phyloP scores from a whole-genome alignment of 1,284 basidiomycete genomes.

The Ceratobasidium sp. region DNA sequence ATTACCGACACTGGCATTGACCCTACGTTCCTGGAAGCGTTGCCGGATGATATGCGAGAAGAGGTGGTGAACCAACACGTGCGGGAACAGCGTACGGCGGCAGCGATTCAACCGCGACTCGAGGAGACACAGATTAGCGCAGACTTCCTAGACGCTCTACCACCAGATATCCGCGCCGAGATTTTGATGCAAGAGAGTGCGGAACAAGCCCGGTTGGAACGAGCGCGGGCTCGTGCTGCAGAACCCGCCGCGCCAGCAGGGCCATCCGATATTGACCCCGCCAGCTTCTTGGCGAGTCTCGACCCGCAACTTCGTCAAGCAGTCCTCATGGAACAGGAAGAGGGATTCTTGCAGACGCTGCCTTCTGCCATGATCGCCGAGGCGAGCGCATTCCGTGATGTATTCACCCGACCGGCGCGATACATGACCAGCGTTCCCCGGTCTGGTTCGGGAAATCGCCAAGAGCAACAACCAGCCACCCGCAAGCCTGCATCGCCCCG shows the following conservation, averaged over 20 bases:
- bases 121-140: constrained; percentile 87
- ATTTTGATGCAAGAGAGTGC: constrained; percentile 90
- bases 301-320: constrained; percentile 85
- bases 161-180: constrained; percentile 94
- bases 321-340: constrained; percentile 85
- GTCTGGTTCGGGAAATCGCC: constrained; percentile 48
- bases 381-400: constrained; percentile 63
- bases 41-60: constrained; percentile 98
- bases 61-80: constrained; percentile 98
- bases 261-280: constrained; percentile 79
- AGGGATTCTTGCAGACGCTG: constrained; percentile 77
- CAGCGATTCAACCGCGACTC: constrained; percentile 65
- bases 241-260: constrained; percentile 50
- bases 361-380: constrained; percentile 86
- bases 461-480: constrained; percentile 50
- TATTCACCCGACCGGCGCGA: constrained; percentile 17
- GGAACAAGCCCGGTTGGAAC: constrained; percentile 72
- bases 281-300: constrained; percentile 85
- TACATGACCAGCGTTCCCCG: constrained; percentile 50
- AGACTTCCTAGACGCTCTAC: constrained; percentile 96
- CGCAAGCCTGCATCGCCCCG: constrained; percentile 66
- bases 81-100: constrained; percentile 82
- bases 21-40: constrained; percentile 94
- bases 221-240: constrained; percentile 56
- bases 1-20: constrained; percentile 99